phyloP scores from a whole-genome alignment of 2,329 filamentous ascomycete species.

The Colletotrichum karsti region DNA sequence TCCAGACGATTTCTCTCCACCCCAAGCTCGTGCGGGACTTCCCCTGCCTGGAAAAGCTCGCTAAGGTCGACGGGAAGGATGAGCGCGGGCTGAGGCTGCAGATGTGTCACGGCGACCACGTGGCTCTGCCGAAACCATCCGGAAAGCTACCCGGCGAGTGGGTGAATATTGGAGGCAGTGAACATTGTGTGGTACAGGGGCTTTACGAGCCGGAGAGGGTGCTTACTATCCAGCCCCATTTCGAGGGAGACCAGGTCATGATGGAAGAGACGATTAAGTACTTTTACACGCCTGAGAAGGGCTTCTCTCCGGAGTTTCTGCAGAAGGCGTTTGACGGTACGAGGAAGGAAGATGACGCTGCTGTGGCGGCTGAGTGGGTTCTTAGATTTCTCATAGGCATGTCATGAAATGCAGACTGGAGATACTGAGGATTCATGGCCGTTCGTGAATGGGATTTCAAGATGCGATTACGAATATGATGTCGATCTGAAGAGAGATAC shows the following conservation, averaged over 20 bases:
- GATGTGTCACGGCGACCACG: slow-evolving; percentile 57
- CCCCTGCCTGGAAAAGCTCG: slow-evolving; percentile 39
- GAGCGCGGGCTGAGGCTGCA: slow-evolving; percentile 44
- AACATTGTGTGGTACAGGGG: slow-evolving; percentile 50
- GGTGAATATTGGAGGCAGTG: slow-evolving; percentile 49
- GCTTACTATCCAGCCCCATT: slow-evolving; percentile 57
- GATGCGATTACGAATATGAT: too few species aligned
- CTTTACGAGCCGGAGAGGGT: slow-evolving; percentile 48
- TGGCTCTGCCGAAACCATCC: slow-evolving; percentile 26
- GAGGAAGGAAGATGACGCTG: slow-evolving; percentile 2
- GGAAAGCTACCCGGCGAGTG: slow-evolving; percentile 44
- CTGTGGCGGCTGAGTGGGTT: slow-evolving; percentile 6
- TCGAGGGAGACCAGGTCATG: slow-evolving; percentile 51
- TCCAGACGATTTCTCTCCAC: slow-evolving; percentile 48
- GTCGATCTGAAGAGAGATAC: too few species aligned
- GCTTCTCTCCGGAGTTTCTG: neutral
- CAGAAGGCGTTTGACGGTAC: slow-evolving; percentile 5
- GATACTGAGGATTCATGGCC: too few species aligned
- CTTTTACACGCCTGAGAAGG: slow-evolving; percentile 16
- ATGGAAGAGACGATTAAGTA: slow-evolving; percentile 40
- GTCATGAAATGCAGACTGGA: neutral
- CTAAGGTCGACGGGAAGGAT: neutral
- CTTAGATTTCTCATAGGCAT: neutral
- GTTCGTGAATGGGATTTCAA: too few species aligned
- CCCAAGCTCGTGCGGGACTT: slow-evolving; percentile 50